These are phyloP conservation scores for Aspergillus fumigatus DNA, from an alignment of 2,329 filamentous ascomycete genomes.

Conservation along the genomic window DNA sequence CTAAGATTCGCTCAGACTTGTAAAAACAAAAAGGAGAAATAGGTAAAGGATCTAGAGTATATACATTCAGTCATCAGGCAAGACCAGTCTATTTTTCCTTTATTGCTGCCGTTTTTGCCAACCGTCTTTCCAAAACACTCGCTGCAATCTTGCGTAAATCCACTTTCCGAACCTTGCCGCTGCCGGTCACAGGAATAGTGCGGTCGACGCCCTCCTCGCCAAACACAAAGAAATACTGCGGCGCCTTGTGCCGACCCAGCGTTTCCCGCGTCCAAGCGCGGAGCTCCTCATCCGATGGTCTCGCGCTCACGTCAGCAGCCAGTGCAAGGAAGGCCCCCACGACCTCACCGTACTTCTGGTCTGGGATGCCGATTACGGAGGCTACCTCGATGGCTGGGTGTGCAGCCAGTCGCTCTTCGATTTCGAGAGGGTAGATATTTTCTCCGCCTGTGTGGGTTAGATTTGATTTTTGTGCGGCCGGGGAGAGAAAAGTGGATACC, in stretches of 20 bases:
- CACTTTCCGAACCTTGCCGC: constrained; percentile 65
- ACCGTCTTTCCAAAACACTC: constrained; percentile 36
- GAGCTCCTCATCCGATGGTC: constrained; percentile 52
- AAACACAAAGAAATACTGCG: constrained; percentile 71
- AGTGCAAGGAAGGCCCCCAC: constrained; percentile 1
- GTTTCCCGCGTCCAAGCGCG: constrained; percentile 58
- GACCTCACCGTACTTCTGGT: constrained; percentile 44
- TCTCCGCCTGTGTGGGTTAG: constrained; percentile 49
- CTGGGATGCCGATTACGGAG: constrained; percentile 56
- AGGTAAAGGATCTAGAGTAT: constrained; percentile 5
- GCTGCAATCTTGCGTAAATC: constrained; percentile 48
- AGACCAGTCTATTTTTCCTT: background rate
- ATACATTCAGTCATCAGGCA: background rate
- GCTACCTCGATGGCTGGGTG: constrained; percentile 56
- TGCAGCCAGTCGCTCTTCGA: constrained; percentile 60
- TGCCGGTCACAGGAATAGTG: constrained; percentile 62
- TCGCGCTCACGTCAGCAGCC: background rate
- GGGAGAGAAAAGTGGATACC: constrained; percentile 37
- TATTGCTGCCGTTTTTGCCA: background rate
- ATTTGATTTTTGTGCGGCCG: background rate
- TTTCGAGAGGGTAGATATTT: constrained; percentile 64
- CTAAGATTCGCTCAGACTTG: background rate
- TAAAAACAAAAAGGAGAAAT: background rate
- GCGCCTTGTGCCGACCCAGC: constrained; percentile 64
- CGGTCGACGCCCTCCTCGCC: constrained; percentile 54